Conservation (phyloP, 129 eudicot genomes). For the Tagetes patula region DNA sequence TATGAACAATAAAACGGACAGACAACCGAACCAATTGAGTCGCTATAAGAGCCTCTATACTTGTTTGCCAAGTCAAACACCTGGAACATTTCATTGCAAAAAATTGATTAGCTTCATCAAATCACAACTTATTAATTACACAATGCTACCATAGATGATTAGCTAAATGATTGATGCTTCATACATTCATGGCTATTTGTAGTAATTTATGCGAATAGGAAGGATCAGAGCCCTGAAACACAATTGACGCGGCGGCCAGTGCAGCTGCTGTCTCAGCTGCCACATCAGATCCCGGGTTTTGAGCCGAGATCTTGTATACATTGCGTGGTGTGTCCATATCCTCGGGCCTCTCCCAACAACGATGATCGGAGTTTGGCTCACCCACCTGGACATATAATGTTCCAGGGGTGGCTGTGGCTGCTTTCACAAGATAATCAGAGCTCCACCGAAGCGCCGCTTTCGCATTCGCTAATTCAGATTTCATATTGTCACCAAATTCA, state of each 20-base stretch:
- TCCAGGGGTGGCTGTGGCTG: conserved; percentile 77
- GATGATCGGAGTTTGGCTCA: conserved; percentile 73
- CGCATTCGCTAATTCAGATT: conserved; percentile 55
- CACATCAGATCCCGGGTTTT: conserved; percentile 92
- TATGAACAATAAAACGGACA: conserved; percentile 97
- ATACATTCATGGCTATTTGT: conserved; percentile 62
- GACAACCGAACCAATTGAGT: conserved; percentile 66
- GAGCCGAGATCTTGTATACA: conserved; percentile 72
- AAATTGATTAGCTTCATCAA: conserved; percentile 2
- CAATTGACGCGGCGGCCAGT: conserved; percentile 83
- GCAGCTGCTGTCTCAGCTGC: conserved; percentile 99
- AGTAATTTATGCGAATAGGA: conserved; percentile 65
- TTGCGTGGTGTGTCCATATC: conserved; percentile 94
- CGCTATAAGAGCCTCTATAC: conserved; percentile 85
- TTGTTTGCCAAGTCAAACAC: conserved; percentile 85
- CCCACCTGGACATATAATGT: conserved; percentile 88
- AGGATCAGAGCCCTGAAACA: conserved; percentile 78
- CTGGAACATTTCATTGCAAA: conserved; percentile 33
- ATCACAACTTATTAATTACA: background rate
- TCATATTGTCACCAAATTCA: conserved; percentile 76
- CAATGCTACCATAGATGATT: background rate
- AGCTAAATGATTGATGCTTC: background rate
- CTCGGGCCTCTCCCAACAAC: conserved; percentile 95
- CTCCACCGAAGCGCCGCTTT: conserved; percentile 84
- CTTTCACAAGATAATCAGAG: conserved; percentile 84